These are phyloP conservation scores for Annulohypoxylon truncatum DNA, from an alignment of 2,329 filamentous ascomycete species.

Conservation along the genomic window DNA sequence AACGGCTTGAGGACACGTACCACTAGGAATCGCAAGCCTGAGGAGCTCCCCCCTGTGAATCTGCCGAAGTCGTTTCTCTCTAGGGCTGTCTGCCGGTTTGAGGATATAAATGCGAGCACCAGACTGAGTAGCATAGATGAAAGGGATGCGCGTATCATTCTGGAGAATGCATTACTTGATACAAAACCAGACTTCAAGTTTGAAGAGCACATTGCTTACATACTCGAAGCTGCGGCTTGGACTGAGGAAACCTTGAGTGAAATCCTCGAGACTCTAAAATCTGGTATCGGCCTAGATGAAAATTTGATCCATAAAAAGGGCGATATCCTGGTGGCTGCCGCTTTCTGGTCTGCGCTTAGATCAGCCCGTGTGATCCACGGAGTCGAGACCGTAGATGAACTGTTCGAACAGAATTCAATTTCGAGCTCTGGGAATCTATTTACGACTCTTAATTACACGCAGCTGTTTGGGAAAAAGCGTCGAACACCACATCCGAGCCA, in stretches of 20 bases:
- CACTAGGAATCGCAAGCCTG: slow-evolving; percentile 49
- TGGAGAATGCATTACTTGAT: slow-evolving; percentile 20
- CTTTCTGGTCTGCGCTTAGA: slow-evolving; percentile 23
- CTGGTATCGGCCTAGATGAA: not conserved
- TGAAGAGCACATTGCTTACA: not conserved
- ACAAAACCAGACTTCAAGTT: not conserved
- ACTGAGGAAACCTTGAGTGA: slow-evolving; percentile 16
- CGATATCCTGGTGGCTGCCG: slow-evolving; percentile 24
- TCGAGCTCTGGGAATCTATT: slow-evolving; percentile 18
- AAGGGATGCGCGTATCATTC: slow-evolving; percentile 2
- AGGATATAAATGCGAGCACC: slow-evolving; percentile 45
- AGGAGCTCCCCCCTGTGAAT: slow-evolving; percentile 62
- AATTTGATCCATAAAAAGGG: slow-evolving; percentile 19
- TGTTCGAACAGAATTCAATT: slow-evolving; percentile 13
- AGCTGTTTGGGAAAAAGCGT: not conserved
- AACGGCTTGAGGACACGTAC: slow-evolving; percentile 42
- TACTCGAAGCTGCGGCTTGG: slow-evolving; percentile 35
- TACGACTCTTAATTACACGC: slow-evolving; percentile 2
- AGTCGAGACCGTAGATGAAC: slow-evolving; percentile 7
- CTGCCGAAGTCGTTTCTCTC: slow-evolving; percentile 69
- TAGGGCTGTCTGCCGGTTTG: slow-evolving; percentile 59
- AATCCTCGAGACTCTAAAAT: slow-evolving; percentile 18
- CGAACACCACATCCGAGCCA: not conserved
- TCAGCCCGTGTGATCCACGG: slow-evolving; percentile 14
- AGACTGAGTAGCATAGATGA: slow-evolving; percentile 16